Evolutionary conservation across 116 monocot genomes (phyloP).

Genomic region (Phalaenopsis hybrid): DNA sequence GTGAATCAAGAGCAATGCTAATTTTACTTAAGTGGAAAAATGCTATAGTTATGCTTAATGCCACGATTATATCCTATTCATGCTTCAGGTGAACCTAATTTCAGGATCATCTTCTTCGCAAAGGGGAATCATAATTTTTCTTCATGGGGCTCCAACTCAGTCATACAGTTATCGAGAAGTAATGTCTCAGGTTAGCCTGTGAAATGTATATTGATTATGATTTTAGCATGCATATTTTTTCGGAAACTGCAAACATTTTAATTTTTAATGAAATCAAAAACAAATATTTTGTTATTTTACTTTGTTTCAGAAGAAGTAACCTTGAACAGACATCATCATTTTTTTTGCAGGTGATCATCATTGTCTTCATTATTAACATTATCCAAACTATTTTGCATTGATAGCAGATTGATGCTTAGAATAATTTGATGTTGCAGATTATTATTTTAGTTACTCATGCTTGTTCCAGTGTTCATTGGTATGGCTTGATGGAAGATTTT

Average conservation of each 20-base stretch:
- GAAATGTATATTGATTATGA: slow-evolving; percentile 3
- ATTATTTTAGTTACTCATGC: not conserved
- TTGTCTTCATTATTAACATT: not conserved
- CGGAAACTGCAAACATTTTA: not conserved
- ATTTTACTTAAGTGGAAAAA: not conserved
- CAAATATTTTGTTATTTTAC: not conserved
- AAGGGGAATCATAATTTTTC: slow-evolving; percentile 61
- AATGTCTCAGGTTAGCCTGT: slow-evolving; percentile 71
- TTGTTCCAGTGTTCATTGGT: not conserved
- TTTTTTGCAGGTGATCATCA: not conserved
- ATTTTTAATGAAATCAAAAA: not conserved
- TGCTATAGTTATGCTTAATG: not conserved
- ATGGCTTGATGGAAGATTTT: not conserved
- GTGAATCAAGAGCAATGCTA: not conserved
- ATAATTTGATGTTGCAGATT: not conserved
- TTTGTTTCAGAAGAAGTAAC: not conserved
- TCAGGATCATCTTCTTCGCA: slow-evolving; percentile 53
- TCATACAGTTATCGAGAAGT: slow-evolving; percentile 88
- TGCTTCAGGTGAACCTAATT: not conserved
- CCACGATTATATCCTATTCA: not conserved
- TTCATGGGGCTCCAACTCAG: slow-evolving; percentile 96
- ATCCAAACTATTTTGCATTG: not conserved
- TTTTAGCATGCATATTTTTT: not conserved
- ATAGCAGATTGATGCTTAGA: not conserved
- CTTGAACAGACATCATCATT: not conserved